Evolutionary conservation across 2,329 filamentous ascomycete genomes (phyloP), one percentile per base, ranked within the genome.

Genomic region (Bipolaris zeicola): DNA sequence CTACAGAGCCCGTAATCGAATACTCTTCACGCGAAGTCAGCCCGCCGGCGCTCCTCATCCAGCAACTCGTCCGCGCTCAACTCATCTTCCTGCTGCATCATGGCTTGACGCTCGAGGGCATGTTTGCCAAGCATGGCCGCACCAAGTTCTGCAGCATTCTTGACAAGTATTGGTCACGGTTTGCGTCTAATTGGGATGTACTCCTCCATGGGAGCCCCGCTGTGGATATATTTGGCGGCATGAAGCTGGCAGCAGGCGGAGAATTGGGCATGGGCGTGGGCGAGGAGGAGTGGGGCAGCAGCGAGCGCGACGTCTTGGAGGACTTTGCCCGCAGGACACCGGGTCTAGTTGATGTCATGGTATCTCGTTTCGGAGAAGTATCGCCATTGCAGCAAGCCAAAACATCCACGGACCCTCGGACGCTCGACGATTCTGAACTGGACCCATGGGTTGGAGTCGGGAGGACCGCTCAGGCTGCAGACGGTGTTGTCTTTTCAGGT

Each of bases 231-330:
- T 92, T 92, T 68, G 87, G 89, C 10, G 92, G 91, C 5, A 87
- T 96, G 70, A 96, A 96, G 75, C 82, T 99, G 31, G 91, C 93
- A 11, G 91, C 89, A 6, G 92, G 91, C 33, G 94, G 95, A 16
- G 94, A 98, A 77, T 84, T 98, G 24, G 95, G 95, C 14, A 86
- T 97, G 43, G 95, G 95, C 0, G 95, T 98, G 1, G 95, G 95
- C 16, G 95, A 98, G 74, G 95, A 98, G 78, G 91, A 97, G 52
- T 89, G 92, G 74, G 94, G 94, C 4, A 97, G 94, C 72, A 92
- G 92, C 31, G 94, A 98, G 78, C 84, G 94, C 67, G 94, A 96
- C 67, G 94, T 98, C 0, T 80, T 99, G 1, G 94, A 98, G 75
- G 92, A 92, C n/a, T 86, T 96, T 60, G 87, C 92, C 1, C 83